Conservation (phyloP, 164 flowering plant genomes). For the Stephania yunnanensis region DNA sequence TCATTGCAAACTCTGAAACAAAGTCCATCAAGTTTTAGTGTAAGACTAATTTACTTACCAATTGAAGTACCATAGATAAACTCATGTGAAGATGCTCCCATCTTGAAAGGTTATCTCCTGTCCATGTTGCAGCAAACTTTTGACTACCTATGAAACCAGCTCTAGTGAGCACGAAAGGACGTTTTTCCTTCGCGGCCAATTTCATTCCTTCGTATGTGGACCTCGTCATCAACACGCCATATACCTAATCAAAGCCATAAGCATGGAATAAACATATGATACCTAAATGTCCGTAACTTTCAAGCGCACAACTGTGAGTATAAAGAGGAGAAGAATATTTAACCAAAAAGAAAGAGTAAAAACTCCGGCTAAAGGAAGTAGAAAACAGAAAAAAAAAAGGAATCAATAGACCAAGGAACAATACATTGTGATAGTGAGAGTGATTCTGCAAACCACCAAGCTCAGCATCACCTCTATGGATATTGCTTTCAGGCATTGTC, state of each 20-base stretch:
- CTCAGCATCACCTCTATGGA: no score
- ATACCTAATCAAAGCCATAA: slow-evolving; percentile 41
- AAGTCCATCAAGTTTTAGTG: not conserved
- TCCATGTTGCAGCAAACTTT: slow-evolving; percentile 97
- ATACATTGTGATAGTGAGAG: no score
- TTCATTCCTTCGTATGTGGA: slow-evolving; percentile 92
- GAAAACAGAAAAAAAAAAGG: no score
- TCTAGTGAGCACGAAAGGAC: slow-evolving; percentile 94
- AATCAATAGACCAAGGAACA: not conserved
- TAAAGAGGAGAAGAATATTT: not conserved
- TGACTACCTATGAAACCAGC: slow-evolving; percentile 94
- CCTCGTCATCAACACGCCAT: slow-evolving; percentile 95
- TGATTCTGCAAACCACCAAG: no score
- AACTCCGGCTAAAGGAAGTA: not conserved
- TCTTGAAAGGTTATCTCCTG: slow-evolving; percentile 85
- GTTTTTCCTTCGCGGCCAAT: slow-evolving; percentile 52
- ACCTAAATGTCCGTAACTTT: not conserved
- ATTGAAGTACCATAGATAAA: slow-evolving; percentile 82
- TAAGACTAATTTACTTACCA: slow-evolving; percentile 45
- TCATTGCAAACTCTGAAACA: not conserved
- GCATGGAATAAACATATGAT: no score
- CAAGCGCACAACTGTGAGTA: not conserved
- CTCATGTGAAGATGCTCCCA: slow-evolving; percentile 98
- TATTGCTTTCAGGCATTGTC: no score
- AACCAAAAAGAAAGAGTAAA: not conserved